Evolutionary conservation across 139 green algal species (phyloP).

Genomic region (Chlamydomonas sp.): DNA sequence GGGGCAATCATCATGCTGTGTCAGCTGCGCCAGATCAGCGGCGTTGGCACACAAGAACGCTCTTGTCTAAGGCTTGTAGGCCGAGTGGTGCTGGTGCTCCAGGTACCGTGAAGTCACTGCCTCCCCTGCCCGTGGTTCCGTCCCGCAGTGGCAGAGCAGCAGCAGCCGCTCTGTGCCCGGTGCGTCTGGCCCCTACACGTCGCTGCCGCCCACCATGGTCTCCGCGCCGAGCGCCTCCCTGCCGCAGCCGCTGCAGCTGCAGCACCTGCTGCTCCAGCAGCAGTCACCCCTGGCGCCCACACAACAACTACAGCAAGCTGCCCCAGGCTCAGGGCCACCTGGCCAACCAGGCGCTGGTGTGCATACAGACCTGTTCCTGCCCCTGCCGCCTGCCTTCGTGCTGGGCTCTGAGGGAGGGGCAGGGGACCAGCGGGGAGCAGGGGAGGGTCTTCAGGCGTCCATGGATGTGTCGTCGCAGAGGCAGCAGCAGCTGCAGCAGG

Average conservation of each 20-base stretch:
- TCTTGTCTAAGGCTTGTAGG: no score
- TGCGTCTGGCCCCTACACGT: neutral
- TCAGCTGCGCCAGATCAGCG: no score
- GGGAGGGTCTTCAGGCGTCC: neutral
- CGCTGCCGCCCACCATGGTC: no score
- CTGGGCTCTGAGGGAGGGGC: neutral
- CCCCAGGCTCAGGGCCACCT: no score
- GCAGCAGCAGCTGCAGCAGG: neutral
- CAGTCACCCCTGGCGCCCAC: no score
- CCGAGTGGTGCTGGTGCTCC: no score
- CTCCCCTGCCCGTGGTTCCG: neutral
- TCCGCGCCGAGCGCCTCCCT: neutral
- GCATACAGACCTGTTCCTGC: neutral
- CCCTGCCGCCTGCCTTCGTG: neutral
- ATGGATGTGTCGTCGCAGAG: neutral
- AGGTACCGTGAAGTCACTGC: neutral
- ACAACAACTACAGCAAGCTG: no score
- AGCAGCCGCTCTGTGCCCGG: neutral
- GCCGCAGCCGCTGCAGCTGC: neutral
- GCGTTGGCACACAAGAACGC: no score
- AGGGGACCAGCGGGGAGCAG: neutral
- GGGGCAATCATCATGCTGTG: no score
- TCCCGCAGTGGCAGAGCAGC: conserved; percentile 31
- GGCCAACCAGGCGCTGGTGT: no score
- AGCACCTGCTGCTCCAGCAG: neutral